A percentile compares a stretch with the other conserved stretches of the same genome.
Evolutionary conservation across 2,329 filamentous ascomycete genomes (phyloP).

Genomic region (Fusarium sp.): DNA sequence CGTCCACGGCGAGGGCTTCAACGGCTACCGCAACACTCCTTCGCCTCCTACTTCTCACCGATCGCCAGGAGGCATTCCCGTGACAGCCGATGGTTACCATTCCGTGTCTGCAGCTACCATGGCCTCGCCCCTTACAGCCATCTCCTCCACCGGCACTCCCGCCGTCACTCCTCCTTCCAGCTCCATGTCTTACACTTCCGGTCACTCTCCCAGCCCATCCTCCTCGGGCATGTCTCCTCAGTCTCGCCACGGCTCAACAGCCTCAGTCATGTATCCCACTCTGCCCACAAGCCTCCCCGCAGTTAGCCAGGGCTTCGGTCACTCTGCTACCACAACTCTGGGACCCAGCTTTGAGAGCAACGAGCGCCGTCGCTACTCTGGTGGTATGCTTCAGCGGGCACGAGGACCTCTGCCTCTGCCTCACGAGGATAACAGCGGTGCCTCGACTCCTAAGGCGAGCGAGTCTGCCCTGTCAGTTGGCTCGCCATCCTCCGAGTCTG

Average conservation of each 20-base stretch:
- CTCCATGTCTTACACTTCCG: conserved; percentile 80
- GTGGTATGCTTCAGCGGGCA: conserved; percentile 74
- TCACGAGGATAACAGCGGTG: conserved; percentile 52
- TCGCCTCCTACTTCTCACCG: conserved; percentile 60
- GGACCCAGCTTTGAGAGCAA: conserved; percentile 74
- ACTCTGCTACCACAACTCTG: conserved; percentile 77
- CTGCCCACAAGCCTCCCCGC: conserved; percentile 68
- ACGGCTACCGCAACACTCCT: conserved; percentile 68
- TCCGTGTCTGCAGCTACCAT: conserved; percentile 66
- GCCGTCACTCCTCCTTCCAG: conserved; percentile 82
- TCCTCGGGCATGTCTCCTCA: conserved; percentile 76
- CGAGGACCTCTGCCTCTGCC: conserved; percentile 56
- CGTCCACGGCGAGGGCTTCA: conserved; percentile 74
- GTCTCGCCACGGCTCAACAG: conserved; percentile 69
- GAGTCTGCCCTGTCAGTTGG: conserved; percentile 59
- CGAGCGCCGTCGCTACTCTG: conserved; percentile 73
- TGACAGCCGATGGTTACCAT: conserved; percentile 53
- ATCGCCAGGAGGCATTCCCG: conserved; percentile 48
- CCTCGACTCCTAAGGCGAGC: conserved; percentile 57
- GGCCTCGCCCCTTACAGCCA: conserved; percentile 69
- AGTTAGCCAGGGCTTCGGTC: conserved; percentile 76
- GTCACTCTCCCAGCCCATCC: conserved; percentile 80
- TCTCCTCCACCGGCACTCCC: conserved; percentile 76
- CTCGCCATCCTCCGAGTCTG: conserved; percentile 68
- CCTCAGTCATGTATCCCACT: conserved; percentile 78